Evolutionary conservation across 768 basidiomycete species (phyloP), one percentile per base, ranked within the genome.

Genomic region (Leccinum subgranulosum): DNA sequence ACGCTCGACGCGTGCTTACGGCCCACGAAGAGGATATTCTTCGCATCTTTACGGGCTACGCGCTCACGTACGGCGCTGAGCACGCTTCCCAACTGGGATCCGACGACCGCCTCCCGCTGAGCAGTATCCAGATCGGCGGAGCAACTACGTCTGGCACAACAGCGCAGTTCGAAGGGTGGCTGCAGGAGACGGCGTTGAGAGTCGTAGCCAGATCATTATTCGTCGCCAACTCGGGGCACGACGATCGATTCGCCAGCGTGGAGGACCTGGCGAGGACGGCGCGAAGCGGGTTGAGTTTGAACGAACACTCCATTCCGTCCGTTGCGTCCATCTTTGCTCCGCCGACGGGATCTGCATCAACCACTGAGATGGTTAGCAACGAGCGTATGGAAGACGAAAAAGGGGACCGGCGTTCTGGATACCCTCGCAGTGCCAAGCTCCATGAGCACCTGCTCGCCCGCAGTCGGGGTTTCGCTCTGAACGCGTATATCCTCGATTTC

Each of bases 401-500:
- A 2, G 50, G 29, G 23, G 28, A 59, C 12, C 41, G 43, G 23
- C 19, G 10, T 23, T 53, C 56, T 1, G 41, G 47, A 4, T 25
- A 34, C 6, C 49, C 36, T 27, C 41, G 15, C 1, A 6, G 39
- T 17, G 9, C 39, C 23, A 58, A 55, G 9, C 3, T 6, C 0
- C 23, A 52, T 4, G 4, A 15, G 9, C 45, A n/a, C 25, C 9
- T 29, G 6, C 28, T 39, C 17, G 17, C 45, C 45, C 45, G 45
- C 19, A 19, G 19, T 6, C 45, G n/a, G 15, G 9, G 36, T 6
- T 70, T 71, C 46, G 72, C 71, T 9, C 74, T 87, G 47, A 88
- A 89, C 58, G 87, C 84, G 0, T 87, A 87, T 63, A 67, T 89
- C 15, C 72, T 81, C 47, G 88, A 90, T 64, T 90, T 88, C 70